Conservation (phyloP, 805 yeast species). For the Brettanomyces bruxellensis region DNA sequence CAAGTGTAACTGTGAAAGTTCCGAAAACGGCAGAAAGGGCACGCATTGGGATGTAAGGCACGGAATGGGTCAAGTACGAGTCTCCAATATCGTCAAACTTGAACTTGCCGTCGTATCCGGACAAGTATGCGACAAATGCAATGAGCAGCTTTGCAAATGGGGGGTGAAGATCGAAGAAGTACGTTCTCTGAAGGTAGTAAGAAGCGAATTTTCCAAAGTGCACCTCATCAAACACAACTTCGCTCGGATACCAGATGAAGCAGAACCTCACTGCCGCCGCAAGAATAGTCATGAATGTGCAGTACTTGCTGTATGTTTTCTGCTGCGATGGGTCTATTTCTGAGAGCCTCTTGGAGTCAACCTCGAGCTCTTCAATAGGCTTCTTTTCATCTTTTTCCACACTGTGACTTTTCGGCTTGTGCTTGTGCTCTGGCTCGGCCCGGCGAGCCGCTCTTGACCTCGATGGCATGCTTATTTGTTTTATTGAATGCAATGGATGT, state of each 20-base stretch:
- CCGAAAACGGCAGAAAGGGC: conserved; percentile 75
- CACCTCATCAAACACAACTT: conserved; percentile 81
- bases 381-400: too few species aligned
- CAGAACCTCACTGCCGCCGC: conserved; percentile 51
- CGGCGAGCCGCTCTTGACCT: too few species aligned
- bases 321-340: conserved; percentile 16
- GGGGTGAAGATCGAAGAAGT: conserved; percentile 95
- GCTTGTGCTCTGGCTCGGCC: too few species aligned
- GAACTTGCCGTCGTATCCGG: conserved; percentile 87
- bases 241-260: conserved; percentile 53
- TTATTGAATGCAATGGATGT: too few species aligned
- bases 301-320: conserved; percentile 25
- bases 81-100: conserved; percentile 88
- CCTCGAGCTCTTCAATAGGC: too few species aligned
- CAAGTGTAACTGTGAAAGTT: conserved; percentile 68
- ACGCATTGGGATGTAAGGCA: conserved; percentile 82
- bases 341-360: not conserved
- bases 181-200: conserved; percentile 80
- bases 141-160: conserved; percentile 93
- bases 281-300: conserved; percentile 29
- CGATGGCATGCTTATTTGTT: too few species aligned
- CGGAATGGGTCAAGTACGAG: conserved; percentile 64
- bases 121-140: conserved; percentile 81
- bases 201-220: conserved; percentile 84
- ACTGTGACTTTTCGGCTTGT: too few species aligned